Evolutionary conservation across 1,284 basidiomycete genomes (phyloP), one percentile per base, ranked within the genome.

Genomic region (Pisolithus thermaeus): DNA sequence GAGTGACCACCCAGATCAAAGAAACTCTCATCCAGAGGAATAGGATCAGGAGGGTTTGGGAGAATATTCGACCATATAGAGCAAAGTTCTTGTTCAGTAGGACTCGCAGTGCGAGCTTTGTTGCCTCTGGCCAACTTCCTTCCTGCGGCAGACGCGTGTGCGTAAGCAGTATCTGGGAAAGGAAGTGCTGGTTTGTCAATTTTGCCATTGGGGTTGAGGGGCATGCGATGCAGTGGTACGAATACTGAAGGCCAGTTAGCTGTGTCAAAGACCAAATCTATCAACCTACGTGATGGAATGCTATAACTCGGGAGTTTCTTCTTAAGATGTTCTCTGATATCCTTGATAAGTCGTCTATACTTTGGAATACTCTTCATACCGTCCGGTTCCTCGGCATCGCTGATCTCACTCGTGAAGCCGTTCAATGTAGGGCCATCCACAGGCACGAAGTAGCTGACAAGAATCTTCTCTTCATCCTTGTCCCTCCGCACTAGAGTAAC

Each of bases 381-480:
- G 62, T 72, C 79, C 8, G 74, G 77, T 37, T 82, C 84, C 43
- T 82, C 85, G 3, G 71, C 81, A 12, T 82, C 85, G 2, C 74
- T 75, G 3, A 81, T 74, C 47, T 90, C n/a, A n/a, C n/a, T n/a
- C n/a, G n/a, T n/a, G n/a, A n/a, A n/a, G n/a, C n/a, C n/a, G n/a
- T n/a, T n/a, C 56, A 97, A 72, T 43, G 75, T 76, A 11, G 83
- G 76, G 1, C 84, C 84, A 37, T 84, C 79, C 39, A 92, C 73
- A 16, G 96, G 97, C n/a, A 99, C 97, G 65, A 99, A 95, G 72
- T 99, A 99, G 63, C 90, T 92, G 52, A 99, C 91, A 12, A 99
- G 83, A 32, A 98, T 95, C 77, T 99, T 99, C 74, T 99, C 97
- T 71, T 99, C 97, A 71, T 99, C 93, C 76, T 99, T 99, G 75